A percentile compares a stretch with the other conserved stretches of the same genome.
These are phyloP conservation scores for Penicillium sp. DNA, from an alignment of 2,329 filamentous ascomycete genomes.

Conservation along the genomic window DNA sequence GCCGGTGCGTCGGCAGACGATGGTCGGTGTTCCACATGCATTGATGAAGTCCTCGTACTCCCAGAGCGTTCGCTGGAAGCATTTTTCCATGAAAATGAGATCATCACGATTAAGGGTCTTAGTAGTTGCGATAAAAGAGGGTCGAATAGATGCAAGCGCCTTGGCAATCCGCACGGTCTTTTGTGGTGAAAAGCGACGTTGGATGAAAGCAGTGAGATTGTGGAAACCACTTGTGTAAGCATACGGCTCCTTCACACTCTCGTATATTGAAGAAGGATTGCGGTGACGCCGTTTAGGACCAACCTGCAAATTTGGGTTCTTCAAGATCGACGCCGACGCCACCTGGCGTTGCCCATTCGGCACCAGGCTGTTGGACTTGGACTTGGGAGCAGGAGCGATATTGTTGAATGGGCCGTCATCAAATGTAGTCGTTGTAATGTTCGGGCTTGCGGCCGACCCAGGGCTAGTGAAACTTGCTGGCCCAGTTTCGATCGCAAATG, in stretches of 20 bases:
- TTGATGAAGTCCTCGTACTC: conserved; percentile 93
- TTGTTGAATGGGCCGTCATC: conserved; percentile 38
- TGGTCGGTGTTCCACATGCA: conserved; percentile 81
- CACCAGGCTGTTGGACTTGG: conserved; percentile 29
- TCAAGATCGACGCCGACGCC: conserved; percentile 46
- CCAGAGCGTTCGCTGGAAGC: conserved; percentile 86
- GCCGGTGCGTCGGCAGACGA: conserved; percentile 87
- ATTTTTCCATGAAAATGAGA: conserved; percentile 96
- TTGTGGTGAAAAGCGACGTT: conserved; percentile 71
- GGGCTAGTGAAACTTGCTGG: conserved; percentile 57
- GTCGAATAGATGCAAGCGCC: conserved; percentile 82
- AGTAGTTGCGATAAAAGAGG: conserved; percentile 88
- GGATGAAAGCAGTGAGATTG: conserved; percentile 75
- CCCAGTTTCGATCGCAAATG: conserved; percentile 61
- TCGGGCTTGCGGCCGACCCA: conserved; percentile 56
- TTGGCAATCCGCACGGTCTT: conserved; percentile 82
- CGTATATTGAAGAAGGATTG: conserved; percentile 83
- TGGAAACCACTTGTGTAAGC: conserved; percentile 90
- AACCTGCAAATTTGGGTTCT: conserved; percentile 39
- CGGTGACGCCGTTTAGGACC: conserved; percentile 52
- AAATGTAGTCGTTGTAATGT: conserved; percentile 42
- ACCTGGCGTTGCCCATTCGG: conserved; percentile 37
- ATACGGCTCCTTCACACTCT: conserved; percentile 85
- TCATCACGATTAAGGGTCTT: conserved; percentile 85
- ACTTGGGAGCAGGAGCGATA: conserved; percentile 21